Evolutionary conservation across 2,329 filamentous ascomycete species (phyloP).

Genomic region (Aspergillus neotritici): DNA sequence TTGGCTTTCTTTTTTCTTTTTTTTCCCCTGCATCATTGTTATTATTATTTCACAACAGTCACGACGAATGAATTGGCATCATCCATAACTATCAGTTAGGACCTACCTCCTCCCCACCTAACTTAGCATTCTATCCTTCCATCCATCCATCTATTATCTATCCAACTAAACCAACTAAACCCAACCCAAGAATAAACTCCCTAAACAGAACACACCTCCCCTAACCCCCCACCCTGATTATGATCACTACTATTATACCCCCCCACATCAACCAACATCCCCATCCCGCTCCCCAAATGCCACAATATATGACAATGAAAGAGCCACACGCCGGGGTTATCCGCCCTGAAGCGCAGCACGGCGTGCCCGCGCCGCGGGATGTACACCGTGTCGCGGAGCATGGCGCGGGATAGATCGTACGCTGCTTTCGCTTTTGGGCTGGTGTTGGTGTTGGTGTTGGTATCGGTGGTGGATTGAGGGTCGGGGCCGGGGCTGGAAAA

Average conservation of each 20-base stretch:
- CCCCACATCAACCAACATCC: conserved; percentile 36
- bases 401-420: conserved; percentile 30
- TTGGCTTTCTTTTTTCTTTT: background rate
- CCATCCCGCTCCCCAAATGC: conserved; percentile 46
- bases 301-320: conserved; percentile 50
- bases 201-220: background rate
- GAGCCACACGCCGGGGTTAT: conserved; percentile 49
- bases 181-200: background rate
- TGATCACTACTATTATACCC: background rate
- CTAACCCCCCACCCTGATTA: background rate
- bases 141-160: too few species aligned
- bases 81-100: background rate
- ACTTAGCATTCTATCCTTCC: too few species aligned
- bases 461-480: background rate
- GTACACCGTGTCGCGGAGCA: conserved; percentile 51
- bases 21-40: background rate
- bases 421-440: too few species aligned
- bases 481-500: conserved; percentile 19
- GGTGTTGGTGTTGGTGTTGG: conserved; percentile 16
- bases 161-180: too few species aligned
- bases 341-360: conserved; percentile 51
- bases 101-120: too few species aligned
- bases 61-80: background rate
- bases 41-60: background rate
- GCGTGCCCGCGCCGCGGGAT: conserved; percentile 51